Percentiles rank a stretch among this genome's conserved stretches.
phyloP scores from a whole-genome alignment of 225 moss, liverwort and hornwort genomes.

The Rhytidiadelphus loreus region DNA sequence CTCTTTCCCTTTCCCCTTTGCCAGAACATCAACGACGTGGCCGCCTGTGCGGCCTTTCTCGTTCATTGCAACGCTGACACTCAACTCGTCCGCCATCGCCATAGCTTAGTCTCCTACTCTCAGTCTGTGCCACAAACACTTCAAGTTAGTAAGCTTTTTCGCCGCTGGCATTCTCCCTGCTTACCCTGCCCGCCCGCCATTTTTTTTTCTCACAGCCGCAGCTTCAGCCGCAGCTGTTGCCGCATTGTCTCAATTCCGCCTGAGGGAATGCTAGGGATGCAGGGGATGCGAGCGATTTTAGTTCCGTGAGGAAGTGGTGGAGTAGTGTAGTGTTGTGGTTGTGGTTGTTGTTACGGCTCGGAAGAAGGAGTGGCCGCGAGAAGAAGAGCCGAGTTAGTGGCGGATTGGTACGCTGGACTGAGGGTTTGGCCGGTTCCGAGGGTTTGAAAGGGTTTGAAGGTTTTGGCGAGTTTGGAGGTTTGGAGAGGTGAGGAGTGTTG shows the following conservation, averaged over 20 bases:
- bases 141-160: not conserved
- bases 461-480: not conserved
- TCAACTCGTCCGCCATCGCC: not conserved
- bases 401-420: not conserved
- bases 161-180: not conserved
- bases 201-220: not conserved
- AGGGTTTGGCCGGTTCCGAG: not conserved
- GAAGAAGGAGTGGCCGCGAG: not conserved
- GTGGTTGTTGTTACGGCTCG: not conserved
- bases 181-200: not conserved
- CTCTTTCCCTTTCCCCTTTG: not conserved
- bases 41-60: constrained; percentile 4
- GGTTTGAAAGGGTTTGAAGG: not conserved
- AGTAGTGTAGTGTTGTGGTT: not conserved
- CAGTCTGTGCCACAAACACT: not conserved
- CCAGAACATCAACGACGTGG: constrained; percentile 14
- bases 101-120: not conserved
- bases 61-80: not conserved
- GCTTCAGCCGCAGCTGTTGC: not conserved
- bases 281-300: not conserved
- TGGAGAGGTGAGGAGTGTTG: not conserved
- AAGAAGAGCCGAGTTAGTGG: not conserved
- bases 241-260: not conserved
- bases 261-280: not conserved
- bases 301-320: not conserved